Conservation (phyloP, 2,329 filamentous ascomycete species). For the Niveomyces coronatus region DNA sequence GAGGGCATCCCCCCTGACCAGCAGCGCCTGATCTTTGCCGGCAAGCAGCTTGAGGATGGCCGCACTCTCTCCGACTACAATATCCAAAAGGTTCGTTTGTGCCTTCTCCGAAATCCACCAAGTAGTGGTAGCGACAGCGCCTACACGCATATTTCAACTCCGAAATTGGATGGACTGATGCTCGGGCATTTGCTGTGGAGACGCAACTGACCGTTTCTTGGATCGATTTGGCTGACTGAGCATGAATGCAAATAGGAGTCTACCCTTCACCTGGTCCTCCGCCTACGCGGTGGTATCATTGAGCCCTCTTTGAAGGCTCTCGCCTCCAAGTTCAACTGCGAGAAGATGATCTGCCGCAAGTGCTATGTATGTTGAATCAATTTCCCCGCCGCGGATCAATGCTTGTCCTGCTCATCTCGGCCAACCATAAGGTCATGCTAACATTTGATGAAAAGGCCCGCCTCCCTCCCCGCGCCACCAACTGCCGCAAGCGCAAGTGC, state of each 20-base stretch:
- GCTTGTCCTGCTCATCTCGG: background rate
- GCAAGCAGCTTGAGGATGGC: conserved; percentile 98
- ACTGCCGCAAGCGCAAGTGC: conserved; percentile 99
- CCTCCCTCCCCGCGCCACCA: conserved; percentile 96
- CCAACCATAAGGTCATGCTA: conserved; percentile 1
- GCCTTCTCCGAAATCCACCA: too few species aligned
- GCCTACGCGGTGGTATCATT: conserved; percentile 98
- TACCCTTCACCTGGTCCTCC: conserved; percentile 95
- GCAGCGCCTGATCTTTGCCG: conserved; percentile 97
- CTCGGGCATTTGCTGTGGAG: background rate
- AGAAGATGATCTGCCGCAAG: conserved; percentile 99
- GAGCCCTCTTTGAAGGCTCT: conserved; percentile 98
- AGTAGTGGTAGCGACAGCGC: too few species aligned
- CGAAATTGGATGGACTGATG: background rate
- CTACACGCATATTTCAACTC: conserved; percentile 2
- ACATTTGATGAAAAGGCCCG: conserved; percentile 42
- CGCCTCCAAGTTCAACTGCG: conserved; percentile 99
- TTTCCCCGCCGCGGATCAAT: background rate
- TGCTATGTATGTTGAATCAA: conserved; percentile 70
- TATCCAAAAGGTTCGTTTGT: conserved; percentile 81
- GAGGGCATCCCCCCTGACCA: conserved; percentile 97
- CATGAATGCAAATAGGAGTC: conserved; percentile 57
- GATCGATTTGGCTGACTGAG: conserved; percentile 24
- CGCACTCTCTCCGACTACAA: conserved; percentile 97
- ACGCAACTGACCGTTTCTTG: too few species aligned